Base-by-base conservation (phyloP, 1,284 basidiomycete genomes). In the Papiliotrema terrestris region DNA sequence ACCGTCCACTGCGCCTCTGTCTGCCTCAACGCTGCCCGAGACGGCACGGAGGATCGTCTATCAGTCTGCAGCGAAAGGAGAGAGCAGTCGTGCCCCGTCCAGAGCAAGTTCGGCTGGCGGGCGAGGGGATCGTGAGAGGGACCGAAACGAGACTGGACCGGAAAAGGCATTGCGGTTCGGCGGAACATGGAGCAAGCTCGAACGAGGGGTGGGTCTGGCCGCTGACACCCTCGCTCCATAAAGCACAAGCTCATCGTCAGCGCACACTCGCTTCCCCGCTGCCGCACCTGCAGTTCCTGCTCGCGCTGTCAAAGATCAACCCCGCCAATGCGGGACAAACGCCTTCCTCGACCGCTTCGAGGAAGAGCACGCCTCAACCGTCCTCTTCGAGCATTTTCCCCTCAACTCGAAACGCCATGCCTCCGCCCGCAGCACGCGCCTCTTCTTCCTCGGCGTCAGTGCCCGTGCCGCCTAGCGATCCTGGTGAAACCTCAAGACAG, bases 211-310 rank as follows among this genome's bases (percentile, higher is more conserved):
- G 37, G 52, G 71, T 32, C 29, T n/a, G 54, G n/a, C 29, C 29
- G 42, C 25, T 51, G 59, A 1, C 45, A 56, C 23, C 55, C 45
- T 48, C 11, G 36, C 23, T 42, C 20, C 2, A 45, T 29, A 56
- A 41, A 62, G 56, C 45, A 45, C n/a, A 14, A 32, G 1, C 26
- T 20, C 25, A 37, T 29, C 17, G 41, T 35, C 54, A 74, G 71
- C 61, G 60, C 22, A 65, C 71, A 1, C 52, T 75, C 1, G 63
- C 67, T 26, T 62, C 60, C 15, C 74, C 69, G 19, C 51, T 61
- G 19, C 65, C 64, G 3, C 72, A 74, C 51, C 60, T 74, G 19
- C 71, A 74, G 55, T 75, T 73, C 58, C 66, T 74, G 32, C 58
- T 72, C 13, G 66, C 72, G 5, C 58, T 74, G 1, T 72, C 72